Evolutionary conservation across 148 eudicot genomes (phyloP), one percentile per base, ranked within the genome.

Genomic region (Cornus suecica): DNA sequence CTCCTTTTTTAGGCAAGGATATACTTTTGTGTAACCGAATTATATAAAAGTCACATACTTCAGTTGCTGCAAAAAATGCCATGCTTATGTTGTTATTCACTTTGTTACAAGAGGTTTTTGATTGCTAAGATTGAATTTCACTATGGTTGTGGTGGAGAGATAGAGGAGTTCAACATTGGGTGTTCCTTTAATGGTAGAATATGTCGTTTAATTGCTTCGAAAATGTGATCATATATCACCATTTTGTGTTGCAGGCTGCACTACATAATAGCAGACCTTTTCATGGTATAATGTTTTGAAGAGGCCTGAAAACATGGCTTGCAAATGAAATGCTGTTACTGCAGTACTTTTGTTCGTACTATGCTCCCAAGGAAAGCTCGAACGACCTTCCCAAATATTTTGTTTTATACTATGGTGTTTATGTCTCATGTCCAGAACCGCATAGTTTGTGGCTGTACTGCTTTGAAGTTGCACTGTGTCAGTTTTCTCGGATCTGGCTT

Each of bases 91-190:
- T 25, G 51, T 60, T 60, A 31, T 10, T 61, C 23, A 8, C 52
- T 11, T 32, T 34, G 66, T 54, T 73, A 58, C 67, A 25, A 24
- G 54, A 60, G 23, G 24, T 72, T 60, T 10, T 60, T 10, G n/a
- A 58, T 58, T 60, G 10, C 30, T 13, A 48, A 72, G 26, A 29
- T n/a, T 72, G 26, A 23, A 58, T 28, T n/a, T 31, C n/a, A n/a
- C n/a, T 32, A 27, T 72, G 34, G 3, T 56, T 58, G 54, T 22
- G 66, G 26, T 32, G 29, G 22, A 72, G 16, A 72, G 26, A 24
- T 7, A 56, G 63, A 32, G 67, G 76, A 37, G 24, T 73, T 62
- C 68, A 61, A 45, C 56, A 63, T 63, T 56, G 58, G 25, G 0
- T 42, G 34, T 31, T 37, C 32, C 68, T 24, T 22, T 34, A 63